Base-by-base conservation (phyloP, 148 eudicot species). In the Amaranthus palmeri region DNA sequence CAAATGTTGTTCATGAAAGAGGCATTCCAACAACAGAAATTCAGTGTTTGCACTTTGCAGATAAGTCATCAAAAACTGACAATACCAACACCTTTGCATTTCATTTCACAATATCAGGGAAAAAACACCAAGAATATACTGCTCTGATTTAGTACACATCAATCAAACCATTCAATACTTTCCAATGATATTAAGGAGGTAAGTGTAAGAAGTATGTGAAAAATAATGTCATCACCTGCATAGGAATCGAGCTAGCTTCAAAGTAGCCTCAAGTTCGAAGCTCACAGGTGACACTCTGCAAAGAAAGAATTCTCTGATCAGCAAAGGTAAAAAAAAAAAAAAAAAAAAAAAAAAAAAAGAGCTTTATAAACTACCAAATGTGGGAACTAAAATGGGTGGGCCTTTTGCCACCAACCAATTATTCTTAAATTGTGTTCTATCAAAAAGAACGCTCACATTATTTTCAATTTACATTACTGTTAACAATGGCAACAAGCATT, bases 261-360 rank as follows among this genome's bases (percentile, higher is more conserved):
- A 76, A 49, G 97, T 91, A 77, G 98, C 91, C 83, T 95, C 98
- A 65, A 95, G 98, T 82, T 95, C 98, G 78, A 95, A 95, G 87
- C 97, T 95, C 63, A 95, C 79, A 15, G 98, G 98, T 56, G 98
- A 95, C 74, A 95, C 98, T 85, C 98, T 95, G 90, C 76, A 82
- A 72, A 15, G 71, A 46, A 60, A 15, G 41, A 13, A 53, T 10
- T 4, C 36, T 49, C 10, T 18, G 78, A 10, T 54, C 36, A 70
- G 65, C 65, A 71, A 65, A 57, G 49, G 36, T 40, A 44, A 40
- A 14, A 1, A 61, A 47, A 41, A 4, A 13, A 74, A 65, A 25
- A 56, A 40, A n/a, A n/a, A 44, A 40, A 14, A 1, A 61, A 47
- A 41, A 4, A 13, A 74, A 65, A 25, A 56, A 40, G 53, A 44